These are phyloP conservation scores for Limtongia smithiae DNA, from an alignment of 805 yeast species.

Conservation along the genomic window DNA sequence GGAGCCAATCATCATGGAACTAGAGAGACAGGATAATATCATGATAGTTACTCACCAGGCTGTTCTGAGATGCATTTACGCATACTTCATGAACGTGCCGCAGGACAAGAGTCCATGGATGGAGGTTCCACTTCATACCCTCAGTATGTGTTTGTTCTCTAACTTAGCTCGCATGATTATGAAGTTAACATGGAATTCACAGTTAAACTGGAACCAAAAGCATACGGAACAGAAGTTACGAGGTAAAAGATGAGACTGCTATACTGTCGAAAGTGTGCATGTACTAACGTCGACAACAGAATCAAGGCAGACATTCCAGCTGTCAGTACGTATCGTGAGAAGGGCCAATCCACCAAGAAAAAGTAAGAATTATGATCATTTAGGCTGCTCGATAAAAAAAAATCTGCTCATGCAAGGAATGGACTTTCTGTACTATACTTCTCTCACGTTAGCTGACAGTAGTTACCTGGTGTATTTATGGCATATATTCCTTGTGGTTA, in stretches of 20 bases:
- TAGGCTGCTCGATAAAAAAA: too few relatives aligned
- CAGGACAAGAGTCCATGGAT: slow-evolving; percentile 98
- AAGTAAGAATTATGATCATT: too few relatives aligned
- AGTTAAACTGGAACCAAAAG: slow-evolving; percentile 87
- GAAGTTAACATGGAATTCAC: neutral
- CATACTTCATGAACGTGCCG: slow-evolving; percentile 97
- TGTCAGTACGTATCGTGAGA: slow-evolving; percentile 92
- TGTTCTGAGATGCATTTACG: slow-evolving; percentile 90
- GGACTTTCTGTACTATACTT: too few relatives aligned
- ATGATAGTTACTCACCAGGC: slow-evolving; percentile 97
- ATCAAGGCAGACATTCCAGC: slow-evolving; percentile 97
- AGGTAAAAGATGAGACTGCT: slow-evolving; percentile 26
- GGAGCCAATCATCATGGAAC: slow-evolving; percentile 97
- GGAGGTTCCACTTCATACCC: slow-evolving; percentile 94
- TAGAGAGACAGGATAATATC: slow-evolving; percentile 94
- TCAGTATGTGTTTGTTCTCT: slow-evolving; percentile 40
- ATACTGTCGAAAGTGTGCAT: neutral
- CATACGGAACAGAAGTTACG: slow-evolving; percentile 82
- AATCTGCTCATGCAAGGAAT: too few relatives aligned
- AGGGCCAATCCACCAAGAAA: slow-evolving; percentile 47
- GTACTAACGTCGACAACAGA: slow-evolving; percentile 34
- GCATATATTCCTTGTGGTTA: too few relatives aligned
- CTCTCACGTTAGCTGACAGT: too few relatives aligned
- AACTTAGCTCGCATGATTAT: neutral
- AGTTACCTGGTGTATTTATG: too few relatives aligned